A percentile compares a stretch with the other conserved stretches of the same genome.
These are phyloP conservation scores for Betula pendula DNA, from an alignment of 306 rosid genomes.

Conservation along the genomic window DNA sequence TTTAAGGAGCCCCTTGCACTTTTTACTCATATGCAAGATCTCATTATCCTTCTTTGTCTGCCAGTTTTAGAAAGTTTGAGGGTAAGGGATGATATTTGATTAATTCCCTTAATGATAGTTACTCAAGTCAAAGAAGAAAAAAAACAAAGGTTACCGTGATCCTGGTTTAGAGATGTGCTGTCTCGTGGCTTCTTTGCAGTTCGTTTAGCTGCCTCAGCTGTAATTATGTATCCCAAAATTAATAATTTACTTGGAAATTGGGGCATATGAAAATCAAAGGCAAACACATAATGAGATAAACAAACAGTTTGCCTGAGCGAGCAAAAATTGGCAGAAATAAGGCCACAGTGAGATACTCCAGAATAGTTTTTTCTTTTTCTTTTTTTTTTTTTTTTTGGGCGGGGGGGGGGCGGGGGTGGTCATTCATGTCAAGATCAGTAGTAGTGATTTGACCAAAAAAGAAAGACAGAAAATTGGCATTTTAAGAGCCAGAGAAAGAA, in stretches of 20 bases:
- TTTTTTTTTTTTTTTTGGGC: too few species aligned
- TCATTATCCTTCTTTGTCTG: constrained; percentile 43
- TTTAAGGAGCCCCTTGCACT: constrained; percentile 1
- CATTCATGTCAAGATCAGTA: not conserved
- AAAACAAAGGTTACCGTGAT: constrained; percentile 38
- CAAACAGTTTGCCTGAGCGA: not conserved
- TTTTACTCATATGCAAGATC: constrained; percentile 24
- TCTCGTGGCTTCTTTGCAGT: constrained; percentile 42
- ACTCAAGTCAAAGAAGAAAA: not conserved
- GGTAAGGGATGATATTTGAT: constrained; percentile 12
- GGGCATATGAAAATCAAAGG: not conserved
- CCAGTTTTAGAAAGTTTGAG: constrained; percentile 27
- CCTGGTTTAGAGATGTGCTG: constrained; percentile 24
- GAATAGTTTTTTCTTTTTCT: not conserved
- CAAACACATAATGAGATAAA: constrained; percentile 8
- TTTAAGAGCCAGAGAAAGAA: not conserved
- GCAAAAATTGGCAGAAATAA: not conserved
- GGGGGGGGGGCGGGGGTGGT: too few species aligned
- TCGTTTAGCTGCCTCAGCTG: constrained; percentile 61
- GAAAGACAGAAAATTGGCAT: constrained; percentile 15
- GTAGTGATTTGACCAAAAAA: not conserved
- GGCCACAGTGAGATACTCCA: not conserved
- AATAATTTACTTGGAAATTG: constrained; percentile 7
- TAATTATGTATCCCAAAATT: constrained; percentile 27
- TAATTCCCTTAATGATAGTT: not conserved